Percentiles rank a stretch among this genome's conserved stretches.
These are phyloP conservation scores for Chaetomium tenue DNA, from an alignment of 495 filamentous ascomycete genomes.

Conservation along the genomic window DNA sequence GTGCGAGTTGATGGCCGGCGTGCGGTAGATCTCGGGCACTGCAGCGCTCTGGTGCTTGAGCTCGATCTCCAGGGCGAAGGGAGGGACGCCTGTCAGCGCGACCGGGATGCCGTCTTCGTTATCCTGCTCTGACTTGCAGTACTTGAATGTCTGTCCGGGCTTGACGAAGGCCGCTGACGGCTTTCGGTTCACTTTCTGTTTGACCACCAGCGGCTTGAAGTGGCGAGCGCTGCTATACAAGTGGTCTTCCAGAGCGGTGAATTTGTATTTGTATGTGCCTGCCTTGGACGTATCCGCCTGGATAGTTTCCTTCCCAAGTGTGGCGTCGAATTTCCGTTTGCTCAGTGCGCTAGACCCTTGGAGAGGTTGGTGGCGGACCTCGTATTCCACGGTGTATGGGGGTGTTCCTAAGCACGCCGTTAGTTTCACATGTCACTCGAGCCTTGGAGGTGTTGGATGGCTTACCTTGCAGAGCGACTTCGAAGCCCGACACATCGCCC, in stretches of 20 bases:
- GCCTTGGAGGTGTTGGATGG: neutral
- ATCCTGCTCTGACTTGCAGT: slow-evolving; percentile 79
- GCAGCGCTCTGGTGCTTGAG: slow-evolving; percentile 85
- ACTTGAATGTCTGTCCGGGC: slow-evolving; percentile 92
- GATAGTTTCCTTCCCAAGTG: slow-evolving; percentile 67
- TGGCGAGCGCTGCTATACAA: slow-evolving; percentile 75
- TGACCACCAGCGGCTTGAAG: slow-evolving; percentile 63
- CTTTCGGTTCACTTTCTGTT: slow-evolving; percentile 77
- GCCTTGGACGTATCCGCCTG: slow-evolving; percentile 79
- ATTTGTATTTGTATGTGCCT: slow-evolving; percentile 81
- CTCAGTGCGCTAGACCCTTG: slow-evolving; percentile 59
- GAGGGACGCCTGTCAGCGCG: slow-evolving; percentile 73
- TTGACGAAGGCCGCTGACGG: slow-evolving; percentile 77
- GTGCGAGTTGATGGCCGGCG: slow-evolving; percentile 71
- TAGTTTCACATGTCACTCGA: neutral
- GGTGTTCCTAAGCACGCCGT: slow-evolving; percentile 57
- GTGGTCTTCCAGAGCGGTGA: slow-evolving; percentile 73
- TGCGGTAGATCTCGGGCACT: slow-evolving; percentile 72
- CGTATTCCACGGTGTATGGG: slow-evolving; percentile 83
- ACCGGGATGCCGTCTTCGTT: slow-evolving; percentile 85
- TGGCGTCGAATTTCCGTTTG: slow-evolving; percentile 67
- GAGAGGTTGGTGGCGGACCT: slow-evolving; percentile 64
- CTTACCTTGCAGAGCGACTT: slow-evolving; percentile 72
- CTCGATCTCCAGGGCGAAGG: slow-evolving; percentile 84
- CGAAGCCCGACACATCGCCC: slow-evolving; percentile 85